Evolutionary conservation across 1,284 basidiomycete species (phyloP).

Genomic region (Porodaedalea pini): DNA sequence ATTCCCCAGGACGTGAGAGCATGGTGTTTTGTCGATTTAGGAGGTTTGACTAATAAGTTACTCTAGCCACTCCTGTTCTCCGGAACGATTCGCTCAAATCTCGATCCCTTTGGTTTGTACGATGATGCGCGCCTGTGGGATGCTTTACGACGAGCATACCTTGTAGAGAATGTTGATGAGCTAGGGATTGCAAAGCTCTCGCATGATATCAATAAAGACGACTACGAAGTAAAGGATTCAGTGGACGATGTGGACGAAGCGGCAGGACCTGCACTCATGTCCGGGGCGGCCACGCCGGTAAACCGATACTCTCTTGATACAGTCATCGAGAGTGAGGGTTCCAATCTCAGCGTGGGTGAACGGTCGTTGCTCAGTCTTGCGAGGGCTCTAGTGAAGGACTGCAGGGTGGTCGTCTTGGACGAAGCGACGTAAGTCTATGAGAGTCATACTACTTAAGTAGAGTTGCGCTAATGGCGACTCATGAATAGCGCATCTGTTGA

Average conservation of each 20-base stretch:
- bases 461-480: neutral
- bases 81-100: conserved; percentile 59
- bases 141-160: conserved; percentile 55
- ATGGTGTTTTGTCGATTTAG: neutral
- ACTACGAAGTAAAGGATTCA: conserved; percentile 1
- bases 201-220: neutral
- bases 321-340: conserved; percentile 60
- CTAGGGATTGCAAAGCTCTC: neutral
- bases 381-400: conserved; percentile 61
- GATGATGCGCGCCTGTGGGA: conserved; percentile 60
- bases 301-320: conserved; percentile 50
- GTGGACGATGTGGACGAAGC: neutral
- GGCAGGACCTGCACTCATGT: conserved; percentile 10
- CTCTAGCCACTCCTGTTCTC: conserved; percentile 47
- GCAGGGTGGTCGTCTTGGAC: conserved; percentile 59
- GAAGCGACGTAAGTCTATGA: conserved; percentile 46
- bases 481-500: conserved; percentile 55
- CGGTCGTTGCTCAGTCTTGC: conserved; percentile 66
- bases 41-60: neutral
- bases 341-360: conserved; percentile 63
- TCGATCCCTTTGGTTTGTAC: conserved; percentile 65
- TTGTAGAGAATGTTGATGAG: conserved; percentile 35
- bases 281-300: conserved; percentile 22
- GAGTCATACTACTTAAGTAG: neutral
- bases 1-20: conserved; percentile 48